Evolutionary conservation across 331 rosid species (phyloP), one percentile per base, ranked within the genome.

Genomic region (Malus hybrid): DNA sequence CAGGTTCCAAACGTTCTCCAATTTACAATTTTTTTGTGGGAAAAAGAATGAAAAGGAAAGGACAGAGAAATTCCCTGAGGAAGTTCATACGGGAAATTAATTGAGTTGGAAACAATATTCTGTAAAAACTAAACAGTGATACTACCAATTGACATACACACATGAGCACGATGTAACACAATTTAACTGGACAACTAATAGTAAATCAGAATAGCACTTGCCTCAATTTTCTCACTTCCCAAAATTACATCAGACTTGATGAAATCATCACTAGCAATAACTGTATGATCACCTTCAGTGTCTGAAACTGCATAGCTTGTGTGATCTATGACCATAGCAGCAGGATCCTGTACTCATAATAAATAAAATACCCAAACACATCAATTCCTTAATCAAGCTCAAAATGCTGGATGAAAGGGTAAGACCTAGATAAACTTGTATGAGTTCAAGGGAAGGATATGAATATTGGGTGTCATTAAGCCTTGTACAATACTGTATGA

Each of bases 211-310:
- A 61, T 55, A 15, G 27, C 32, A 71, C 91, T 88, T 84, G 73
- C 99, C 97, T 90, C 93, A 75, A 92, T 84, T 70, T 86, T 85
- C 81, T 80, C 75, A 81, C 89, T 87, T 74, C 96, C 98, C 85
- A 93, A 75, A 39, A 93, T 89, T 70, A 84, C 95, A 75, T 84
- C 86, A 74, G 96, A 89, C 80, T 74, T 80, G 65, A 93, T 87
- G 57, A 87, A 90, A 72, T 90, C 80, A 16, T 90, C 90, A 57
- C 93, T 86, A 55, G 98, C 98, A 82, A 93, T 90, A 80, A 93
- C 70, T 0, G 96, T 87, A 72, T 87, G 96, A 82, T 89, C 95
- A 36, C 98, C 98, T 77, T 93, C 98, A 9, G 78, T 77, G 22
- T 85, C 73, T 39, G 96, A 90, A n/a, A 89, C 86, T 2, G 98